These are phyloP conservation scores for Hypoxylon sp. DNA, from an alignment of 2,329 filamentous ascomycete genomes.

Conservation along the genomic window DNA sequence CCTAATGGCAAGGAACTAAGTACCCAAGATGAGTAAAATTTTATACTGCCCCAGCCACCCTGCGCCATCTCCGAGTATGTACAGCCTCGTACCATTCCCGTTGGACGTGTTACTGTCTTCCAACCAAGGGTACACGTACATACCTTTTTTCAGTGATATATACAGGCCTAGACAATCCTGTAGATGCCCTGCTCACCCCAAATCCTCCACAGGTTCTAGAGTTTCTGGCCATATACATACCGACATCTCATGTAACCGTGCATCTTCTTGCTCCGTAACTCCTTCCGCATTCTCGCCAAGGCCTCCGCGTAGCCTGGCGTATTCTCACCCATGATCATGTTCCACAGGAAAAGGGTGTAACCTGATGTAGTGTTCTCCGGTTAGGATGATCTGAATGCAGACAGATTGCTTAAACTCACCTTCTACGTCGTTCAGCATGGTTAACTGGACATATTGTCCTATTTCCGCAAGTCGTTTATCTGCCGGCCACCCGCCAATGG, in stretches of 20 bases:
- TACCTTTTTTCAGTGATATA: conserved; percentile 6
- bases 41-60: conserved; percentile 3
- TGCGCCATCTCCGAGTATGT: conserved; percentile 1
- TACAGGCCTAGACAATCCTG: background rate
- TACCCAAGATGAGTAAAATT: conserved; percentile 1
- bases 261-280: conserved; percentile 45
- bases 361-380: conserved; percentile 30
- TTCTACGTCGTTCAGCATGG: conserved; percentile 52
- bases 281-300: conserved; percentile 46
- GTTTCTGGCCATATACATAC: conserved; percentile 48
- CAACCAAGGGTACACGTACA: background rate
- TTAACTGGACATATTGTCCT: conserved; percentile 50
- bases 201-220: conserved; percentile 9
- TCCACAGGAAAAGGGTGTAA: conserved; percentile 52
- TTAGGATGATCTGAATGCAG: background rate
- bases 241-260: conserved; percentile 50
- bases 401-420: conserved; percentile 33
- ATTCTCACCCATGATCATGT: conserved; percentile 48
- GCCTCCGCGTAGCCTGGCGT: conserved; percentile 43
- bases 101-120: background rate
- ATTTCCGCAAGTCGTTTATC: conserved; percentile 52
- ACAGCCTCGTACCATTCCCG: conserved; percentile 11
- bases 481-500: conserved; percentile 51
- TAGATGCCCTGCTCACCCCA: background rate
- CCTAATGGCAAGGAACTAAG: background rate